Evolutionary conservation across 768 basidiomycete species (phyloP), one percentile per base, ranked within the genome.

Genomic region (Harrya chromipes): DNA sequence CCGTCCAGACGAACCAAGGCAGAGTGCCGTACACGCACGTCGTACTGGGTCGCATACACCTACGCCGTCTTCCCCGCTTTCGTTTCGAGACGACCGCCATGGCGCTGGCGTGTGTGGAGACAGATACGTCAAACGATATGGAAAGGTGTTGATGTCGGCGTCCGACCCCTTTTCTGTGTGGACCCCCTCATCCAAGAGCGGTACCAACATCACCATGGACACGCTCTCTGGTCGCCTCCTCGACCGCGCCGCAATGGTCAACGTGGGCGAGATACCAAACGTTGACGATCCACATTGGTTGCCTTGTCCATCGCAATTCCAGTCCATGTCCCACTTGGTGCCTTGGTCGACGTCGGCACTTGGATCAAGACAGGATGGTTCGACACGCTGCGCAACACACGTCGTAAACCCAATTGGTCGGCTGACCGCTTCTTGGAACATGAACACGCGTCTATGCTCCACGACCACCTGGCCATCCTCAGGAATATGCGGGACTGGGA

Each of bases 401-500:
- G 66, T 54, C 29, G 66, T 68, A 12, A 66, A 66, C 14, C 56
- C 64, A 4, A 68, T 26, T 1, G 64, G 64, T 9, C 50, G 53
- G 21, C 44, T 27, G 41, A 66, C 44, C 19, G 51, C 43, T 39
- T 68, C 64, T 19, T 54, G 55, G 27, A 68, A 62, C 40, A 66
- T 49, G 40, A 64, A 68, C 16, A 66, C 59, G 17, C 59, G 59
- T 9, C 36, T 51, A 19, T 52, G 61, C 10, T 66, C 56, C 24
- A 64, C 49, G 7, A 61, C 37, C 16, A 46, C 41, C 35, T 43
- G 64, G 2, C 59, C 64, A 3, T 59, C 54, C 6, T 34, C 49
- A 8, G 66, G 66, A 29, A 66, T 26, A 2, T 10, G 26, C 1
- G 64, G 67, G 6, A 66, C 16, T 0, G 56, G 50, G 19, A 64